Conservation (phyloP, 257 asterid species). For the Coffea canephora region DNA sequence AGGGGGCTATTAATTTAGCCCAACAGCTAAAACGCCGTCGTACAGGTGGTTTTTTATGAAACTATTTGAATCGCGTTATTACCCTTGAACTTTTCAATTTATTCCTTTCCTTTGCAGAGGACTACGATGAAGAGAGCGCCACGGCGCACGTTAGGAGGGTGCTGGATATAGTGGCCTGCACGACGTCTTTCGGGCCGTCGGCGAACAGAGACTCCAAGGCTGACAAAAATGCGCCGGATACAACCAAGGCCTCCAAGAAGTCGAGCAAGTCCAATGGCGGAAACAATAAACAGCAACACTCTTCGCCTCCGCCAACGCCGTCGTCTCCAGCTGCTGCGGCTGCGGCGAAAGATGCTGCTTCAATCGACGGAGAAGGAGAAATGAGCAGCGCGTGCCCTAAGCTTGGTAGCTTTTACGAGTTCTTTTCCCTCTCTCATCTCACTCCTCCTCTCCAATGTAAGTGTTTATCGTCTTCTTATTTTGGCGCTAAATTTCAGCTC, state of each 20-base stretch:
- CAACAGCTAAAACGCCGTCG: background rate
- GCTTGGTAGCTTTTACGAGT: constrained; percentile 90
- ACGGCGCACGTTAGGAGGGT: constrained; percentile 84
- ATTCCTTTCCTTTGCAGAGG: constrained; percentile 52
- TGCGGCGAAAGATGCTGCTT: constrained; percentile 29
- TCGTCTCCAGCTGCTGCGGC: constrained; percentile 9
- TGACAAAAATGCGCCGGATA: constrained; percentile 54
- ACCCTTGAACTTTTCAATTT: constrained; percentile 22
- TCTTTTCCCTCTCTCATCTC: constrained; percentile 96
- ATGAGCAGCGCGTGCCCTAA: constrained; percentile 79
- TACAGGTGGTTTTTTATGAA: background rate
- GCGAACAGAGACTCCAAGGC: constrained; percentile 35
- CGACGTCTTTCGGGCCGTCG: constrained; percentile 86
- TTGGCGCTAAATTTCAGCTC: constrained; percentile 2
- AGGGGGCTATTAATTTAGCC: background rate
- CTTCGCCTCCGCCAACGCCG: constrained; percentile 53
- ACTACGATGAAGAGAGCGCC: constrained; percentile 78
- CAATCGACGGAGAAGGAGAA: constrained; percentile 72
- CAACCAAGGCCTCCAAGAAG: constrained; percentile 52
- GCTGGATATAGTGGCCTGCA: constrained; percentile 78
- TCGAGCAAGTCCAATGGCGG: constrained; percentile 48
- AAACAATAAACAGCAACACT: constrained; percentile 31
- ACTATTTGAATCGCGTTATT: constrained; percentile 21
- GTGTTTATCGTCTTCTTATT: constrained; percentile 13
- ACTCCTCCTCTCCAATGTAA: constrained; percentile 94